Evolutionary conservation across 768 basidiomycete species (phyloP).

Genomic region (Amanita rimosa): DNA sequence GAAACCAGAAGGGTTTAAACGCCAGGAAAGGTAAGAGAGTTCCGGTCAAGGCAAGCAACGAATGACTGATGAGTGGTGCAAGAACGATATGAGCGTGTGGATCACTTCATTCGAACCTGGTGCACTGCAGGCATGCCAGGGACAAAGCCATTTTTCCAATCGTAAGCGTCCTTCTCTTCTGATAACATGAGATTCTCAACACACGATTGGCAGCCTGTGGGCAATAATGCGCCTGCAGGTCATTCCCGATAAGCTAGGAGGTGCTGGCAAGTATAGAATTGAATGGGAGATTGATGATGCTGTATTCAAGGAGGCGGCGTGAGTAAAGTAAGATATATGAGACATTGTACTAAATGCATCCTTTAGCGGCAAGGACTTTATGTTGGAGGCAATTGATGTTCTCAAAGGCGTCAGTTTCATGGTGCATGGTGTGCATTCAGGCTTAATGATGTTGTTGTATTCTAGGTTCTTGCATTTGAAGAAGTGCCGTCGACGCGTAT

Average conservation of each 20-base stretch:
- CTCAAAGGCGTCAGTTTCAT: conserved; percentile 73
- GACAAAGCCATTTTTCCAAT: conserved; percentile 78
- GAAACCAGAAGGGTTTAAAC: conserved; percentile 46
- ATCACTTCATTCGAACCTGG: conserved; percentile 71
- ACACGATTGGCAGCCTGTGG: conserved; percentile 40
- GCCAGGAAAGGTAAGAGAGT: conserved; percentile 49
- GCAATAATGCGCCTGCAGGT: conserved; percentile 73
- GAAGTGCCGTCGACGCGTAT: conserved; percentile 39
- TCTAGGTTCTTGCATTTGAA: conserved; percentile 59
- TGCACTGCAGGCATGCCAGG: conserved; percentile 83
- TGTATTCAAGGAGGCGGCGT: conserved; percentile 91
- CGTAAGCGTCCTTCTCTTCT: conserved; percentile 22
- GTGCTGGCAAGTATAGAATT: conserved; percentile 61
- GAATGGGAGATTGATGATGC: conserved; percentile 94
- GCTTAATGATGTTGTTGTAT: background rate
- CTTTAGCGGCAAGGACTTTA: conserved; percentile 85
- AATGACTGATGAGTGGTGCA: conserved; percentile 3
- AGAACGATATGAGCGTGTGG: conserved; percentile 68
- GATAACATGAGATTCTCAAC: conserved; percentile 2
- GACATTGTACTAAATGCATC: conserved; percentile 11
- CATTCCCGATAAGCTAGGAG: conserved; percentile 70
- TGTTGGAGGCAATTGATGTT: conserved; percentile 82
- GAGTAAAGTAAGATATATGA: conserved; percentile 24
- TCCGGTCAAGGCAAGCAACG: background rate
- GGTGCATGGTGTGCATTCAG: conserved; percentile 6